Evolutionary conservation across 2,329 filamentous ascomycete genomes (phyloP).

Genomic region (Didymella segeticola): DNA sequence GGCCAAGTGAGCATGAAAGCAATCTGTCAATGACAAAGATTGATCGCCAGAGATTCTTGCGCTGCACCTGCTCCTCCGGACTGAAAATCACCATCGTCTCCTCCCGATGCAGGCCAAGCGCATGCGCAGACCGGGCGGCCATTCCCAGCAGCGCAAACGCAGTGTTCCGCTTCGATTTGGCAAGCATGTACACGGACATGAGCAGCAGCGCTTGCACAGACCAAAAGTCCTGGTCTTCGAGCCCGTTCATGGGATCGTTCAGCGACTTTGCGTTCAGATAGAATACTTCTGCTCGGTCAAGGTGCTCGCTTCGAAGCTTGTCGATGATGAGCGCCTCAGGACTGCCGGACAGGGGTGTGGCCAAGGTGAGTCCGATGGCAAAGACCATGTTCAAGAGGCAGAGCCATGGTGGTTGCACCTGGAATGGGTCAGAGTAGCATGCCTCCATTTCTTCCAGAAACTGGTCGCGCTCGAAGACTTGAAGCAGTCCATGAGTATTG

Average conservation of each 20-base stretch:
- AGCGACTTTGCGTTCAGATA: slow-evolving; percentile 66
- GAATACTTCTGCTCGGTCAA: slow-evolving; percentile 67
- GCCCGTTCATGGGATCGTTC: slow-evolving; percentile 55
- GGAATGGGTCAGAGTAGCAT: slow-evolving; percentile 63
- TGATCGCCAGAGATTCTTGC: slow-evolving; percentile 69
- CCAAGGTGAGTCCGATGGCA: slow-evolving; percentile 67
- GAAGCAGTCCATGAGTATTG: slow-evolving; percentile 68
- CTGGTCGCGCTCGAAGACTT: slow-evolving; percentile 62
- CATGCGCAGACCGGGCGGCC: slow-evolving; percentile 68
- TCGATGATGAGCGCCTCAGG: slow-evolving; percentile 60
- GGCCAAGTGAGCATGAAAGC: slow-evolving; percentile 67
- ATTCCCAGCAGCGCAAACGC: slow-evolving; percentile 68
- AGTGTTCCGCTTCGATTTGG: slow-evolving; percentile 67
- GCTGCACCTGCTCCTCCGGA: slow-evolving; percentile 54
- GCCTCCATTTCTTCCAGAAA: slow-evolving; percentile 60
- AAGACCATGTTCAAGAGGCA: slow-evolving; percentile 69
- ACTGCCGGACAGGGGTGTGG: slow-evolving; percentile 59
- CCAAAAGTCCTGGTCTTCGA: slow-evolving; percentile 70
- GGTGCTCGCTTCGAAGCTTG: slow-evolving; percentile 56
- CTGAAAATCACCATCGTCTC: slow-evolving; percentile 64
- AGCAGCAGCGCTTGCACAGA: slow-evolving; percentile 68
- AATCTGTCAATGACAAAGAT: slow-evolving; percentile 71
- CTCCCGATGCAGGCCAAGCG: slow-evolving; percentile 67
- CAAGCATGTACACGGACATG: slow-evolving; percentile 70
- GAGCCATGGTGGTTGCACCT: slow-evolving; percentile 58